These are phyloP conservation scores for Dictyostelium capitatum DNA, from an alignment of 78 protist species.

Conservation along the genomic window DNA sequence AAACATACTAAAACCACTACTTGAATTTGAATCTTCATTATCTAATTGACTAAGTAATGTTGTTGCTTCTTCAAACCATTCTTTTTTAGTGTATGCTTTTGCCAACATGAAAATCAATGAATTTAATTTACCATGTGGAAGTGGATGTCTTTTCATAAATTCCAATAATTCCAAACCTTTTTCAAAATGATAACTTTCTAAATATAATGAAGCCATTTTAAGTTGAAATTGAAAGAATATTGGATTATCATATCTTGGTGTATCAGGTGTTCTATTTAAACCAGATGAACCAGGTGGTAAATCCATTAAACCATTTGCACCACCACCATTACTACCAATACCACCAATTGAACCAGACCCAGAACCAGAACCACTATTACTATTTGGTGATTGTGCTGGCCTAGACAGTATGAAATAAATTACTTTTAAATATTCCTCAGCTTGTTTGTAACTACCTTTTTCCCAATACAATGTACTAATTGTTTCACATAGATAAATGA, in stretches of 20 bases:
- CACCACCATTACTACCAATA: background rate
- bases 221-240: conserved; percentile 72
- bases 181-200: conserved; percentile 77
- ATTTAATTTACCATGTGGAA: conserved; percentile 71
- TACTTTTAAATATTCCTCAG: conserved; percentile 65
- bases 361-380: background rate
- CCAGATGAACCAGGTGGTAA: background rate
- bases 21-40: conserved; percentile 38
- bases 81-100: conserved; percentile 69
- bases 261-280: background rate
- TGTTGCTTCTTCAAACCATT: conserved; percentile 69
- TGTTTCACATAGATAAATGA: conserved; percentile 62
- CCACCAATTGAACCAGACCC: background rate
- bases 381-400: background rate
- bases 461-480: conserved; percentile 74
- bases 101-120: conserved; percentile 63
- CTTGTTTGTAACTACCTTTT: conserved; percentile 64
- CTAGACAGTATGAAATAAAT: conserved; percentile 45
- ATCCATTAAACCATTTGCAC: background rate
- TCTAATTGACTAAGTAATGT: conserved; percentile 39
- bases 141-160: conserved; percentile 50
- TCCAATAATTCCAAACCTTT: conserved; percentile 70
- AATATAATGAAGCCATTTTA: conserved; percentile 66
- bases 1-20: background rate
- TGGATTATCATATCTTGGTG: conserved; percentile 80